Base-by-base conservation (phyloP, 2,329 filamentous ascomycete species). In the Nakataea oryzae region DNA sequence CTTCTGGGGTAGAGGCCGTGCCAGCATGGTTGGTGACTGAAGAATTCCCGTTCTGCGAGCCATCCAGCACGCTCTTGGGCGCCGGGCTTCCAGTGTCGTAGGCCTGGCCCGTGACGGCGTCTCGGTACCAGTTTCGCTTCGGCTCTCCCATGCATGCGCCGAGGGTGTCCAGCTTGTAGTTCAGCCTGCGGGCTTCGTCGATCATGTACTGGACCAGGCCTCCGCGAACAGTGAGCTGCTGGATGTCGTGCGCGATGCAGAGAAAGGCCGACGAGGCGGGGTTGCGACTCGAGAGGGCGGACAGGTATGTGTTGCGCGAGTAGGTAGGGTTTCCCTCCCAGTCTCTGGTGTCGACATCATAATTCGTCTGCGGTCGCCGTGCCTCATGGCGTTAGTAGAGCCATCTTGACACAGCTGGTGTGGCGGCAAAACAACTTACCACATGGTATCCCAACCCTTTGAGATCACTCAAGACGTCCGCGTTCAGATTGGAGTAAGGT, bases 91-190 rank as follows among this genome's bases (percentile, higher is more conserved):
- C 21, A 4, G 28, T 27, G 56, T 58, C 56, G 56, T 32, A 29
- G 26, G 21, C 41, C 41, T n/a, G 41, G 41, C 41, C 41, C 13
- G 69, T 71, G 13, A 68, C 70, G 1, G 72, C 68, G 59, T 70
- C 66, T 27, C 78, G 75, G 69, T 81, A 80, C 78, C 78, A 81
- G 70, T 81, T 80, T 41, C 66, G 70, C 6, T 66, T 61, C 12
- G 75, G 73, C 65, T 80, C 78, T 12, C 72, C 74, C 47, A 81
- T 69, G 64, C 78, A 81, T 64, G 79, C 76, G 57, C 78, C 78
- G 21, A 80, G 70, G 7, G 76, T 78, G 14, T 79, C 77, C 8
- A 74, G 71, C 66, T 73, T 73, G 72, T 76, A 79, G 27, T 74
- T 74, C 32, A 76, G 71, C 24, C 65, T 63, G 55, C 70, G 72